These are phyloP conservation scores for Lathyrus sativus DNA, from an alignment of 306 rosid genomes.

Conservation along the genomic window DNA sequence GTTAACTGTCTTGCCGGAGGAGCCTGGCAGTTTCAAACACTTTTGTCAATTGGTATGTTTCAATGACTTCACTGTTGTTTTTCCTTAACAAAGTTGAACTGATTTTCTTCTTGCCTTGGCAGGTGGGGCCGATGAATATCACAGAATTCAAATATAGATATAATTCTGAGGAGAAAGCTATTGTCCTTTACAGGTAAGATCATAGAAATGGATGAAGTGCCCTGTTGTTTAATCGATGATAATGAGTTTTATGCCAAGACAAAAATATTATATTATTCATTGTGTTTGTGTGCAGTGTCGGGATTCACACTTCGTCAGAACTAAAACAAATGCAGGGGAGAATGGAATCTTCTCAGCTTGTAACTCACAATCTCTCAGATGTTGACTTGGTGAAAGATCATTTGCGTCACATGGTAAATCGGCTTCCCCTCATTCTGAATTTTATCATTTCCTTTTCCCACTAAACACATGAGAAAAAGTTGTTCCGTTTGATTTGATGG, in stretches of 20 bases:
- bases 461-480: constrained; percentile 3
- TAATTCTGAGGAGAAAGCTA: constrained; percentile 59
- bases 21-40: constrained; percentile 83
- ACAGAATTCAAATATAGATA: constrained; percentile 90
- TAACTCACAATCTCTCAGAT: constrained; percentile 69
- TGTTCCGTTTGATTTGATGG: constrained; percentile 10
- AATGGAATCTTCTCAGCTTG: constrained; percentile 64
- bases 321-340: constrained; percentile 61
- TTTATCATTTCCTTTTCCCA: constrained; percentile 1
- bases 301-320: constrained; percentile 74
- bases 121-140: constrained; percentile 85
- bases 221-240: neutral
- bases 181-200: constrained; percentile 81
- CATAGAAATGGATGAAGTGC: neutral
- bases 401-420: constrained; percentile 80
- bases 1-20: constrained; percentile 74
- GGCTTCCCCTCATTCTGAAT: neutral
- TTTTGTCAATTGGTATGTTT: constrained; percentile 77
- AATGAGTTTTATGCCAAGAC: neutral
- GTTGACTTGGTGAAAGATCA: constrained; percentile 92
- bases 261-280: constrained; percentile 16
- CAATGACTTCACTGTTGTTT: constrained; percentile 11
- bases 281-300: constrained; percentile 65
- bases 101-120: constrained; percentile 36
- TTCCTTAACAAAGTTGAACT: constrained; percentile 22